Conservation (phyloP, 805 yeast genomes). For the Vanderwaltozyma tropicalis region DNA sequence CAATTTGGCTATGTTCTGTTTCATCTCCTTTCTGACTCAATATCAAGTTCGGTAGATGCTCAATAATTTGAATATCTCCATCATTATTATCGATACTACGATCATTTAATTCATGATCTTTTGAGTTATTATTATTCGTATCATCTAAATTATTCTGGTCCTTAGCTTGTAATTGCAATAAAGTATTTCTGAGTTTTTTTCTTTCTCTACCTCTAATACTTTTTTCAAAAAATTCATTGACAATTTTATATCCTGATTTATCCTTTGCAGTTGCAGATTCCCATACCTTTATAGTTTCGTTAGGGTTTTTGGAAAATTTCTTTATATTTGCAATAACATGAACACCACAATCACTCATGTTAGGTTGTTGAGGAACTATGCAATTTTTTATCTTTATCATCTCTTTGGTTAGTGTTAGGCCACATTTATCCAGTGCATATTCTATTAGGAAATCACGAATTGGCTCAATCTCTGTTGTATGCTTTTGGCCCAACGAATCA, state of each 20-base stretch:
- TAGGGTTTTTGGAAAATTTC: slow-evolving; percentile 44
- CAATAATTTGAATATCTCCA: slow-evolving; percentile 24
- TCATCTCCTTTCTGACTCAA: too few relatives aligned
- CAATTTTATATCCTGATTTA: slow-evolving; percentile 9
- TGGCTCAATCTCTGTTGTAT: slow-evolving; percentile 44
- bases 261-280: slow-evolving; percentile 16
- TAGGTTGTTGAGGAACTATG: slow-evolving; percentile 71
- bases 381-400: slow-evolving; percentile 41
- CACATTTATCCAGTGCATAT: slow-evolving; percentile 59
- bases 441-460: slow-evolving; percentile 48
- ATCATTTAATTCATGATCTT: not conserved
- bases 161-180: slow-evolving; percentile 15
- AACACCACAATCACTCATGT: slow-evolving; percentile 90
- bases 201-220: slow-evolving; percentile 18
- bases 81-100: slow-evolving; percentile 11
- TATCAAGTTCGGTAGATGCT: too few relatives aligned
- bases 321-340: slow-evolving; percentile 71
- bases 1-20: too few relatives aligned
- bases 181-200: slow-evolving; percentile 17
- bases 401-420: slow-evolving; percentile 35
- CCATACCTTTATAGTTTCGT: slow-evolving; percentile 43
- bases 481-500: slow-evolving; percentile 60
- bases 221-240: slow-evolving; percentile 23
- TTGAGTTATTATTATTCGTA: not conserved
- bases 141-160: not conserved